A percentile compares a stretch with the other conserved stretches of the same genome.
These are phyloP conservation scores for Zychaea mexicana DNA, from an alignment of 371 early-diverging fungal species.

Conservation along the genomic window DNA sequence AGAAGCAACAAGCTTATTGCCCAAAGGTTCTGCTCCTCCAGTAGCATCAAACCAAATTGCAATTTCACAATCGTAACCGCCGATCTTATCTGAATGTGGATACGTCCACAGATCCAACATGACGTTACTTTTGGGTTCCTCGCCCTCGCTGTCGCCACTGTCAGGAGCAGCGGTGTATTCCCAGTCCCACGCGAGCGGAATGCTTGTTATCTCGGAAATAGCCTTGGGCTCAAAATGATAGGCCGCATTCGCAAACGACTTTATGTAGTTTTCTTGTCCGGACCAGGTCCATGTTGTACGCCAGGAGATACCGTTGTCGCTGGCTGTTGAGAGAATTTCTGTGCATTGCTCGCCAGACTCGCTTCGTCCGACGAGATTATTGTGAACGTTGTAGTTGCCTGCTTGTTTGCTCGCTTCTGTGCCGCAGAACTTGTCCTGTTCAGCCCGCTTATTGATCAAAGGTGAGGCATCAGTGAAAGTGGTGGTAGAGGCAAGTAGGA, in stretches of 20 bases:
- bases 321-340: background rate
- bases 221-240: slow-evolving; percentile 4
- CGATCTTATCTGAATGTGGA: background rate
- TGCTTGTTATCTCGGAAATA: slow-evolving; percentile 1
- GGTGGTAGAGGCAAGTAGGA: too few relatives aligned
- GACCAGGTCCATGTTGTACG: slow-evolving; percentile 14
- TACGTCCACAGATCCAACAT: slow-evolving; percentile 18
- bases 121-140: slow-evolving; percentile 11
- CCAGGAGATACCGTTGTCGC: slow-evolving; percentile 8
- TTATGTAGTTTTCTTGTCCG: slow-evolving; percentile 9
- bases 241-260: slow-evolving; percentile 16
- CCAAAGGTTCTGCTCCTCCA: slow-evolving; percentile 14
- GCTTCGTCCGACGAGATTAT: slow-evolving; percentile 5
- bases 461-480: too few relatives aligned
- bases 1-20: too few relatives aligned
- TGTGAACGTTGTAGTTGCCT: slow-evolving; percentile 14
- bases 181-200: slow-evolving; percentile 18
- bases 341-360: slow-evolving; percentile 13
- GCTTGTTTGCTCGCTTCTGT: background rate
- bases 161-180: slow-evolving; percentile 12
- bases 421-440: too few relatives aligned
- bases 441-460: too few relatives aligned
- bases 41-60: slow-evolving; percentile 16
- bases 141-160: background rate
- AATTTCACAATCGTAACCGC: background rate